Evolutionary conservation across 1,139 yeast genomes (phyloP).

Genomic region (Pneumocystis wakefieldiae): DNA sequence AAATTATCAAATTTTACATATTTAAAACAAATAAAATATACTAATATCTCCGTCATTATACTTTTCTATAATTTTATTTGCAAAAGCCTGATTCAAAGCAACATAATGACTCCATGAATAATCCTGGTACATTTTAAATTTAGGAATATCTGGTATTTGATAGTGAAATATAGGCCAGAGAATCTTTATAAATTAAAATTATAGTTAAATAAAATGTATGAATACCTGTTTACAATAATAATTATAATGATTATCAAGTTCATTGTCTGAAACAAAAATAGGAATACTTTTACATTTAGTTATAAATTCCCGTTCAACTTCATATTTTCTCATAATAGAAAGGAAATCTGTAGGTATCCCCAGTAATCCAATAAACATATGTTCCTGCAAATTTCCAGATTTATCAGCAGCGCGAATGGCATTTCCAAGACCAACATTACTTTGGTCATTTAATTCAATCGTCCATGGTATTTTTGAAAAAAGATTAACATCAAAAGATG

Average conservation of each 20-base stretch:
- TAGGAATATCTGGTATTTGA: constrained; percentile 90
- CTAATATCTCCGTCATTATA: constrained; percentile 50
- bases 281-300: background rate
- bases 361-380: constrained; percentile 57
- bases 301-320: constrained; percentile 21
- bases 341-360: constrained; percentile 84
- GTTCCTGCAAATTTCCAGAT: constrained; percentile 34
- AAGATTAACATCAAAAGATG: constrained; percentile 3
- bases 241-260: constrained; percentile 4
- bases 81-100: constrained; percentile 60
- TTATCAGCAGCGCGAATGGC: constrained; percentile 55
- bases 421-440: constrained; percentile 78
- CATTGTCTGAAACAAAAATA: constrained; percentile 6
- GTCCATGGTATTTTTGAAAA: constrained; percentile 68
- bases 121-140: constrained; percentile 86
- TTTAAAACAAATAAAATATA: background rate
- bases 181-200: constrained; percentile 30
- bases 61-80: constrained; percentile 51
- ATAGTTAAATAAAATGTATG: background rate
- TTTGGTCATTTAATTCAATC: constrained; percentile 52
- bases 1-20: background rate
- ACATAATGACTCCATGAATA: constrained; percentile 85
- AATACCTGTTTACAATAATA: constrained; percentile 6
- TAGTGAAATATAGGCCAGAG: constrained; percentile 96
- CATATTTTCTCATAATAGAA: constrained; percentile 34